phyloP scores from a whole-genome alignment of 768 basidiomycete species.

The Pholiota conissans region DNA sequence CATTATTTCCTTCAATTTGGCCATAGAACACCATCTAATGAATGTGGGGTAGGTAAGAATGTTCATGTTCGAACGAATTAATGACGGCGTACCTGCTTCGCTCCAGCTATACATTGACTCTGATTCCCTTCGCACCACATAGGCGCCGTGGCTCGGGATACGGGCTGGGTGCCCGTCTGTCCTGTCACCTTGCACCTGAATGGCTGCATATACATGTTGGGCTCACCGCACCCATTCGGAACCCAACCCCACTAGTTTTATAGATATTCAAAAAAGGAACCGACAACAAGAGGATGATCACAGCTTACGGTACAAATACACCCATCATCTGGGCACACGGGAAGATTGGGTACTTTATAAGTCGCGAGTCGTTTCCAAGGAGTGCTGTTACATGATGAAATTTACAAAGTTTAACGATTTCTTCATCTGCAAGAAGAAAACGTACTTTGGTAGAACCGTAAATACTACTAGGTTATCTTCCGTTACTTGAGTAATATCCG shows the following conservation, averaged over 20 bases:
- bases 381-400: constrained; percentile 26
- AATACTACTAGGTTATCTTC: constrained; percentile 46
- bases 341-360: constrained; percentile 41
- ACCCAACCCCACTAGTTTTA: constrained; percentile 20
- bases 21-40: constrained; percentile 41
- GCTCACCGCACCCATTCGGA: constrained; percentile 34
- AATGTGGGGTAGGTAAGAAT: neutral
- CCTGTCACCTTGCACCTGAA: constrained; percentile 40
- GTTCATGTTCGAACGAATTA: neutral
- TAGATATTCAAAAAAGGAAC: too few relatives aligned
- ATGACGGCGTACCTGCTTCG: constrained; percentile 34
- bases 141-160: constrained; percentile 33
- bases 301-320: constrained; percentile 46
- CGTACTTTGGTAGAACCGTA: constrained; percentile 38
- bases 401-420: neutral
- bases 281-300: too few relatives aligned
- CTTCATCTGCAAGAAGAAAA: neutral
- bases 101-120: constrained; percentile 32
- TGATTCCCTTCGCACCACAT: constrained; percentile 40
- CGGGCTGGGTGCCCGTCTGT: constrained; percentile 26
- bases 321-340: constrained; percentile 41
- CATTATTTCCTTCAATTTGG: constrained; percentile 43
- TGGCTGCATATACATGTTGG: constrained; percentile 47
- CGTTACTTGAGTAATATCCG: constrained; percentile 38
- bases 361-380: constrained; percentile 44